Base-by-base conservation (phyloP, 768 basidiomycete genomes). In the Boletus barrowsii region DNA sequence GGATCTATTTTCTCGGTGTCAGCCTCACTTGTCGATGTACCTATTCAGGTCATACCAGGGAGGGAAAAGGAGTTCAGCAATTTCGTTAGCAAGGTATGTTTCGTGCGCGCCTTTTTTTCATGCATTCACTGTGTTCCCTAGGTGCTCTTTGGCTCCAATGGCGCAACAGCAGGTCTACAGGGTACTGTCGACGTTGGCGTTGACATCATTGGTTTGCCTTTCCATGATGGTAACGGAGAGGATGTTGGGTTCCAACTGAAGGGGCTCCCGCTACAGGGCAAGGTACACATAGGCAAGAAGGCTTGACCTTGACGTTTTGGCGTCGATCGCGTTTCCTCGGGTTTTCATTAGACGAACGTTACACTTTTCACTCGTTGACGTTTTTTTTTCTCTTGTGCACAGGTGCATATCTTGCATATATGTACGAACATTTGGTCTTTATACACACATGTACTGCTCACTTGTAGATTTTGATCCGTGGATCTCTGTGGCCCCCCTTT, bases 31-130 rank as follows among this genome's bases (percentile, higher is more conserved):
- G 75, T 79, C 3, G 87, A 92, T 60, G 84, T 90, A 11, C 89
- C 90, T 13, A 71, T 93, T 30, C 73, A 90, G 53, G 87, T 93
- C 10, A 73, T 93, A 0, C 88, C 90, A 0, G 89, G 90, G 7
- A 79, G 91, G 41, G 80, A 90, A 67, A 82, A 78, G 56, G 81
- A 87, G 62, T 91, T 93, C 58, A 83, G 86, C 55, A 75, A 77
- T 50, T 93, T 93, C 56, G 81, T 93, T 15, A 72, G 78, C 58
- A 93, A 93, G 83, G 90, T 89, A 36, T 22, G 66, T 32, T 39
- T 10, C 60, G 10, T 24, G 14, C 14, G 11, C 30, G 29, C 30
- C 55, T 36, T 39, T 2, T 54, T 13, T 51, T 44, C 42, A 14
- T 37, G 7, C 17, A 10, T n/a, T 55, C 37, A 62, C 45, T 50